Evolutionary conservation across 2,329 filamentous ascomycete species (phyloP), one percentile per base, ranked within the genome.

Genomic region (Penicillium sp.): DNA sequence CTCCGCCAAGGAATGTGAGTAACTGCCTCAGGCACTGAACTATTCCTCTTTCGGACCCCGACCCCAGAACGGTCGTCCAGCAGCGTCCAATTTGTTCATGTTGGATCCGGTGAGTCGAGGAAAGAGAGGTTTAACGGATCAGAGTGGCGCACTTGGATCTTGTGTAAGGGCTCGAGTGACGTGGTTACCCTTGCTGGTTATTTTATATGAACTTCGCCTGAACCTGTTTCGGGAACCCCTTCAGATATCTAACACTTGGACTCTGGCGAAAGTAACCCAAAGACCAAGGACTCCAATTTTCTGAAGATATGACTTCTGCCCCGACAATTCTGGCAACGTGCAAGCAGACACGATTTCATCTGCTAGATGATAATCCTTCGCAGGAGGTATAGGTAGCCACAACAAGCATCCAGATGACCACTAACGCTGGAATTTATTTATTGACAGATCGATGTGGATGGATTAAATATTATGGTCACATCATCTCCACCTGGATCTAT

Each of bases 401-500:
- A 31, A 6, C 12, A 33, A 38, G 13, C 17, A 26, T 8, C 15
- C 3, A 31, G 17, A 24, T 47, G 33, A 44, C n/a, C 19, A 31
- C 44, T 40, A 24, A 26, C 21, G 28, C 12, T 32, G 19, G 32
- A 29, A 51, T 29, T 37, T n/a, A 19, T 7, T 22, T 13, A 17
- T 33, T 21, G 7, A 28, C 45, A 84, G 82, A 74, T 87, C 45
- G 82, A 86, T 53, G 77, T 90, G 37, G 84, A 87, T 54, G 84
- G 85, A 41, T 74, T 91, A n/a, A 81, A 75, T 50, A 84, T 90
- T 53, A 78, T 79, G 1, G 78, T 90, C 40, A 74, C 74, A 0
- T 75, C 78, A 1, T 65, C 59, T 2, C 35, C 57, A 1, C 45
- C 52, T 3, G 58, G 61, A 6, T 48, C 49, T 32, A 44, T 54